A percentile compares a stretch with the other conserved stretches of the same genome.
phyloP scores from a whole-genome alignment of 306 rosid genomes.

The Senna tora region DNA sequence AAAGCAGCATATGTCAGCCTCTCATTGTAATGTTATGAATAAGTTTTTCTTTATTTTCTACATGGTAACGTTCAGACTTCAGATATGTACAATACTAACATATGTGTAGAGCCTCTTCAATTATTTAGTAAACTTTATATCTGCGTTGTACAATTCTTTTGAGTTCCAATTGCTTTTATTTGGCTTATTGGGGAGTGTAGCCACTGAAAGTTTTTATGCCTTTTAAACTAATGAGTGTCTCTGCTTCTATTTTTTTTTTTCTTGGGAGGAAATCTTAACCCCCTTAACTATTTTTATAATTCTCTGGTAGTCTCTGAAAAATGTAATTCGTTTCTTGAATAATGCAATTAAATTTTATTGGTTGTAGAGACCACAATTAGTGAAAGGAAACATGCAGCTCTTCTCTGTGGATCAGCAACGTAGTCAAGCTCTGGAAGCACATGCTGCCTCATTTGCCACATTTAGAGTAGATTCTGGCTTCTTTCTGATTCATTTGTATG shows the following conservation, averaged over 20 bases:
- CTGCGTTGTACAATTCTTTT: not conserved
- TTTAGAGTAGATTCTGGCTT: slow-evolving; percentile 50
- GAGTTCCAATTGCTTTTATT: not conserved
- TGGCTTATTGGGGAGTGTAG: not conserved
- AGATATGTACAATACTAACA: no score
- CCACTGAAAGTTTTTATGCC: slow-evolving; percentile 5
- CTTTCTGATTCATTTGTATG: slow-evolving; percentile 30
- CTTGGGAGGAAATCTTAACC: not conserved
- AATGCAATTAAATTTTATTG: slow-evolving; percentile 9
- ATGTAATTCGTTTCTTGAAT: no score
- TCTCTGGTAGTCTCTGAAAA: not conserved
- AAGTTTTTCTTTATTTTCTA: no score
- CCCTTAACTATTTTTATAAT: not conserved
- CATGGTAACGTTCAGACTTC: no score
- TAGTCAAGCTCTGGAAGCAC: slow-evolving; percentile 92
- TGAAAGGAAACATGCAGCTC: slow-evolving; percentile 86
- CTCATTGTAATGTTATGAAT: no score
- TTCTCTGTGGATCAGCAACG: slow-evolving; percentile 85
- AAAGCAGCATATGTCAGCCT: not conserved
- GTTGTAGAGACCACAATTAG: slow-evolving; percentile 75
- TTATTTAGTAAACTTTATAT: no score
- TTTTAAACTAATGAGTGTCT: not conserved
- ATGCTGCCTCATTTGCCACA: slow-evolving; percentile 82
- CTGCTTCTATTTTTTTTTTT: not conserved
- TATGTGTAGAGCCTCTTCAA: no score